Percentiles rank a stretch among this genome's conserved stretches.
Conservation (phyloP, 305 asterid species). For the Fraxinus albicans region DNA sequence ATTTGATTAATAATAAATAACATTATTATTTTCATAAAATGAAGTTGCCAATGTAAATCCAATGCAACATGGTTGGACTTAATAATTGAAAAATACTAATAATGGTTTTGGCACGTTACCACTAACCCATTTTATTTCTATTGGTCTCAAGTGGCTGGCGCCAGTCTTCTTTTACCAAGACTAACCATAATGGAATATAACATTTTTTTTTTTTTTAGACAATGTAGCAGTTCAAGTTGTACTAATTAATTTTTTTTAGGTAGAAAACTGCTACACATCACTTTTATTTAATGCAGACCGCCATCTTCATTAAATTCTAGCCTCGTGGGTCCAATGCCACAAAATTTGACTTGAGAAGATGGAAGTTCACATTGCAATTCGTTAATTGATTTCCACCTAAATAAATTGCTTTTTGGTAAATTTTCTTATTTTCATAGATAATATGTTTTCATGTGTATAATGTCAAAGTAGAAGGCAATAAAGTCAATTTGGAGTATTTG, state of each 20-base stretch:
- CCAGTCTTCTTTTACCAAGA: not conserved
- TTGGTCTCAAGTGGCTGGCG: slow-evolving; percentile 10
- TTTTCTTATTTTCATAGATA: too few species aligned
- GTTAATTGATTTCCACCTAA: not conserved
- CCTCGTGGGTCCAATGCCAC: not conserved
- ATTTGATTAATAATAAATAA: too few species aligned
- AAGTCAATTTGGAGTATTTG: not conserved
- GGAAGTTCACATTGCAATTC: not conserved
- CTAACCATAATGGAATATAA: not conserved
- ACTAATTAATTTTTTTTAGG: not conserved
- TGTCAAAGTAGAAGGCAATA: not conserved
- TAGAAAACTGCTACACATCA: not conserved
- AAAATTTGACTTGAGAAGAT: not conserved
- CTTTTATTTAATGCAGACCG: not conserved
- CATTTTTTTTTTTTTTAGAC: not conserved
- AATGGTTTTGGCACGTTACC: not conserved
- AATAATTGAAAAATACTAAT: not conserved
- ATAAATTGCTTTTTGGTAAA: not conserved
- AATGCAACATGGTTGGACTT: not conserved
- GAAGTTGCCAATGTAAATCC: too few species aligned
- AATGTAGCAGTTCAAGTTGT: not conserved
- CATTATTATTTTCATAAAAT: not conserved
- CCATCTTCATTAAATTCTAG: not conserved
- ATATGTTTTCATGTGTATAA: not conserved
- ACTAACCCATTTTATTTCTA: not conserved